Evolutionary conservation across 768 basidiomycete species (phyloP).

Genomic region (Mrakia blollopis): DNA sequence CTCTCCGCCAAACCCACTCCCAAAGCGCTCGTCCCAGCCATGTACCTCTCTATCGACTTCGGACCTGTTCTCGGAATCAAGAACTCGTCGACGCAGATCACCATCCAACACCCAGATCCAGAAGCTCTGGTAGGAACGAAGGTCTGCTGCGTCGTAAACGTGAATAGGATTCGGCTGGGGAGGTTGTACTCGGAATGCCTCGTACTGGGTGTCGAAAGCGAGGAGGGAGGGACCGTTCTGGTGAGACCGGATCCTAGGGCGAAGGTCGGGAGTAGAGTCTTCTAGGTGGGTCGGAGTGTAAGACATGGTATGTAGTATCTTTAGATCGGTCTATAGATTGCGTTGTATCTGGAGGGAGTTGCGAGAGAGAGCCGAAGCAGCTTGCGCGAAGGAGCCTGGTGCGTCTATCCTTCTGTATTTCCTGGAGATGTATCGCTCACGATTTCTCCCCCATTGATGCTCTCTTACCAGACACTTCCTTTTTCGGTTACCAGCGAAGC

Average conservation of each 20-base stretch:
- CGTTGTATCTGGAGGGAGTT: too few species aligned
- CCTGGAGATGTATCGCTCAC: too few species aligned
- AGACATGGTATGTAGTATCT: too few species aligned
- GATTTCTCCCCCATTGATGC: too few species aligned
- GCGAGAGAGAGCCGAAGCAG: too few species aligned
- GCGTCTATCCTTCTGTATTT: too few species aligned
- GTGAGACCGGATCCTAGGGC: conserved; percentile 26
- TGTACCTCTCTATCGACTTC: conserved; percentile 29
- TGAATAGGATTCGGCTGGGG: conserved; percentile 14
- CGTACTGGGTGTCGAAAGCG: conserved; percentile 25
- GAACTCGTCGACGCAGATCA: conserved; percentile 30
- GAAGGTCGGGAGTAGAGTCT: conserved; percentile 29
- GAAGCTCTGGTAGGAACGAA: conserved; percentile 23
- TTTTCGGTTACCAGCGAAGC: too few species aligned
- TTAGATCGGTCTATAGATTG: too few species aligned
- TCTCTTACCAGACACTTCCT: too few species aligned
- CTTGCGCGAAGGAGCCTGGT: too few species aligned
- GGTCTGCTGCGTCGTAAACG: conserved; percentile 27
- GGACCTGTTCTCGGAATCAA: conserved; percentile 23
- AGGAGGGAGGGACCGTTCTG: conserved; percentile 22
- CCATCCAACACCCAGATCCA: conserved; percentile 7
- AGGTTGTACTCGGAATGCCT: conserved; percentile 27
- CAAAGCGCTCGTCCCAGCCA: conserved; percentile 30
- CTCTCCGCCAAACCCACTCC: conserved; percentile 25
- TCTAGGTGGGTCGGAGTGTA: conserved; percentile 12